These are phyloP conservation scores for Candida railenensis DNA, from an alignment of 805 yeast genomes.

Conservation along the genomic window DNA sequence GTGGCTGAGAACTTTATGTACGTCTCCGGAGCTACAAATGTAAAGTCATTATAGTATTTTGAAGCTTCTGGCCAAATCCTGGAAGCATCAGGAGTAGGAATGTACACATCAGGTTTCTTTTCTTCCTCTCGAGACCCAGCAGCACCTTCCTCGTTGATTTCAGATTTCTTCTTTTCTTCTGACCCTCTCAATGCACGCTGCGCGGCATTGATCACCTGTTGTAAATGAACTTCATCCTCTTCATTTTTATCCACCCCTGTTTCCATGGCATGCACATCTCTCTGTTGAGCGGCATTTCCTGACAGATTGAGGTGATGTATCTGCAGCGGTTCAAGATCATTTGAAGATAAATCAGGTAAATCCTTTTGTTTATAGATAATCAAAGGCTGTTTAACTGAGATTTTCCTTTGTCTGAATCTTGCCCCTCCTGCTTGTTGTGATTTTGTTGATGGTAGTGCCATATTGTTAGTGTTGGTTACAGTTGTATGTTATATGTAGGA, in stretches of 20 bases:
- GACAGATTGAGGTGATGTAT: conserved; percentile 36
- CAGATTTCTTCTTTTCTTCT: conserved; percentile 13
- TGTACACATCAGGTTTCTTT: conserved; percentile 49
- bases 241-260: conserved; percentile 98
- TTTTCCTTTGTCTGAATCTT: conserved; percentile 91
- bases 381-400: conserved; percentile 85
- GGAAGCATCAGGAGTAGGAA: conserved; percentile 97
- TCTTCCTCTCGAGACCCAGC: conserved; percentile 8
- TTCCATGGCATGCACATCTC: conserved; percentile 86
- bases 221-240: conserved; percentile 95
- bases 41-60: conserved; percentile 61
- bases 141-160: conserved; percentile 35
- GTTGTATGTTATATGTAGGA: conserved; percentile 1
- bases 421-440: conserved; percentile 48
- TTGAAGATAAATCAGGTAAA: conserved; percentile 58
- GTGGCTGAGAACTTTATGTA: conserved; percentile 91
- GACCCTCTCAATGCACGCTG: conserved; percentile 55
- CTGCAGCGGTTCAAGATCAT: conserved; percentile 43
- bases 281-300: conserved; percentile 65
- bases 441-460: conserved; percentile 43
- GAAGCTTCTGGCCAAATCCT: conserved; percentile 74
- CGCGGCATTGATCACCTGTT: conserved; percentile 83
- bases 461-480: conserved; percentile 10
- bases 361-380: conserved; percentile 76
- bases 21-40: conserved; percentile 68